phyloP scores from a whole-genome alignment of 164 flowering plant species.

The Sextonia rubra region DNA sequence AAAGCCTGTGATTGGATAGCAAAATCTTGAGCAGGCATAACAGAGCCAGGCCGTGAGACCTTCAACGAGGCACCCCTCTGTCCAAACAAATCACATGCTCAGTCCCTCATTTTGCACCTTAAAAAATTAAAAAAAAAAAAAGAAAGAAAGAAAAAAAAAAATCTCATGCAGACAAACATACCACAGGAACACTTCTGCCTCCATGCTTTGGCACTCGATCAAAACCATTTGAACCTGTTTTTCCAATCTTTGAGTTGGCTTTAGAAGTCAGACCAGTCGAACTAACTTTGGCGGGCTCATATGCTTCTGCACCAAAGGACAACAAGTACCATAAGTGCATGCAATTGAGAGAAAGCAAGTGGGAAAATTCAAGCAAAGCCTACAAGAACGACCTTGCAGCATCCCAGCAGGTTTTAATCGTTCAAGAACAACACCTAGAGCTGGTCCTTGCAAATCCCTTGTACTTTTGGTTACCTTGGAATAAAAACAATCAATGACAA shows the following conservation, averaged over 20 bases:
- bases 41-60: slow-evolving; percentile 57
- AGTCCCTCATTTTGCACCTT: background rate
- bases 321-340: background rate
- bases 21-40: slow-evolving; percentile 69
- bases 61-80: slow-evolving; percentile 58
- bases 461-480: slow-evolving; percentile 64
- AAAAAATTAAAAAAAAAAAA: background rate
- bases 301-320: slow-evolving; percentile 38
- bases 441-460: slow-evolving; percentile 82
- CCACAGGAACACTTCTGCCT: slow-evolving; percentile 48
- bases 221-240: slow-evolving; percentile 47
- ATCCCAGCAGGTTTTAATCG: slow-evolving; percentile 57
- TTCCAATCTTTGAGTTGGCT: slow-evolving; percentile 44
- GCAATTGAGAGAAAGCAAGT: background rate
- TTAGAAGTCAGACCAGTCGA: slow-evolving; percentile 45
- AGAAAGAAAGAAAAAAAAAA: background rate
- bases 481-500: background rate
- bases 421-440: slow-evolving; percentile 68
- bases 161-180: slow-evolving; percentile 27
- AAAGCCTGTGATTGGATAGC: slow-evolving; percentile 83
- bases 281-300: slow-evolving; percentile 43
- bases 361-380: background rate
- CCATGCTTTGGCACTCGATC: slow-evolving; percentile 59
- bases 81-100: slow-evolving; percentile 12
- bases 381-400: slow-evolving; percentile 48